phyloP scores from a whole-genome alignment of 2,329 filamentous ascomycete species.

The Colletotrichum kahawae region DNA sequence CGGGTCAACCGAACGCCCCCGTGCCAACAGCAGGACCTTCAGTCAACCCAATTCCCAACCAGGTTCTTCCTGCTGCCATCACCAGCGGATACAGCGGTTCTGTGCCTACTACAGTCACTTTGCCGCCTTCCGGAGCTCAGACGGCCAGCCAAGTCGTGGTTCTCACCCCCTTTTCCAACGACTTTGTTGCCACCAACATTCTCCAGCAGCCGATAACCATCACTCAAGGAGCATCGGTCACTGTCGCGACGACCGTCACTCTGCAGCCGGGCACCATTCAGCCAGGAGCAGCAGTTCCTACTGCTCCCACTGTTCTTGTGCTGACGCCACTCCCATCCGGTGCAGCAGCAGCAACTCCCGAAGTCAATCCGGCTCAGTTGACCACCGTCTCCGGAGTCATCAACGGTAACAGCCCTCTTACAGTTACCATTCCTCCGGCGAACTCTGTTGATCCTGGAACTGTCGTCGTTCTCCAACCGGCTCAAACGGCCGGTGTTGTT shows the following conservation, averaged over 20 bases:
- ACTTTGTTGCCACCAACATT: not conserved
- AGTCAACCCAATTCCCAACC: not conserved
- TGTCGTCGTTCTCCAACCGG: not conserved
- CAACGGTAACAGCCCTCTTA: not conserved
- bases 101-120: not conserved
- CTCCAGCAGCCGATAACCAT: not conserved
- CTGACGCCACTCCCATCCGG: not conserved
- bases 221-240: not conserved
- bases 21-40: not conserved
- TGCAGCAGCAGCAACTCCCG: not conserved
- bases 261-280: not conserved
- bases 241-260: not conserved
- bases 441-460: not conserved
- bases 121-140: not conserved
- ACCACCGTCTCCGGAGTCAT: not conserved
- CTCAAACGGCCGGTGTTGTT: not conserved
- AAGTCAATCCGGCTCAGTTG: not conserved
- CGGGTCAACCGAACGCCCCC: not conserved
- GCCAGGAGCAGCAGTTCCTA: not conserved
- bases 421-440: conserved; percentile 1
- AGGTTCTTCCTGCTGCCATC: not conserved
- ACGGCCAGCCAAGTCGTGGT: not conserved
- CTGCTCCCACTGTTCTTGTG: not conserved
- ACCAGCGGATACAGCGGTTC: not conserved
- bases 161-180: not conserved